A percentile compares a stretch with the other conserved stretches of the same genome.
Evolutionary conservation across 345 rosid species (phyloP).

Genomic region (Eutrema yunnanense): DNA sequence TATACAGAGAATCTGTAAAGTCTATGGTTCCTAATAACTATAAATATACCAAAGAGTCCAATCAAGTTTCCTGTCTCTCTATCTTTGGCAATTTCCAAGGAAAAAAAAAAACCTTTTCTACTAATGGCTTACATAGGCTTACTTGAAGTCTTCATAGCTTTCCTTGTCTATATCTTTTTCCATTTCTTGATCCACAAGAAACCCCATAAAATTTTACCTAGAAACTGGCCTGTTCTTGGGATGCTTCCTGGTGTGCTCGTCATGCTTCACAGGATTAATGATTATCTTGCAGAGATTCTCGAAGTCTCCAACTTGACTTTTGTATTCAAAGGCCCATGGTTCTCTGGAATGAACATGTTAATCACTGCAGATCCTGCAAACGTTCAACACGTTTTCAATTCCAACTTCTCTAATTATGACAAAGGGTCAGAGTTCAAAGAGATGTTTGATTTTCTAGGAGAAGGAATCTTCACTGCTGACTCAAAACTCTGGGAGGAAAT

Average conservation of each 20-base stretch:
- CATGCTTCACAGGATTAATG: slow-evolving; percentile 19
- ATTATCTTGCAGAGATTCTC: slow-evolving; percentile 2
- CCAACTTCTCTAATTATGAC: slow-evolving; percentile 28
- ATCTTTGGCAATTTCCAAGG: neutral
- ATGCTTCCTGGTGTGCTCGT: slow-evolving; percentile 22
- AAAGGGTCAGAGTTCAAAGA: slow-evolving; percentile 34
- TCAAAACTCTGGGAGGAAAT: slow-evolving; percentile 28
- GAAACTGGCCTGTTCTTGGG: slow-evolving; percentile 30
- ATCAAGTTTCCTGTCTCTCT: neutral
- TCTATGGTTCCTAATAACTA: neutral
- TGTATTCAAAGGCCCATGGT: slow-evolving; percentile 27
- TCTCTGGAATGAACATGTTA: slow-evolving; percentile 26
- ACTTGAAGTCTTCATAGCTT: slow-evolving; percentile 19
- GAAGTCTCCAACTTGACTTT: slow-evolving; percentile 22
- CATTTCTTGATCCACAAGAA: slow-evolving; percentile 24
- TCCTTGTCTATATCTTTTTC: slow-evolving; percentile 1
- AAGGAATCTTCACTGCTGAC: slow-evolving; percentile 37
- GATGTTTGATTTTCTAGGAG: slow-evolving; percentile 30
- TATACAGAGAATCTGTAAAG: neutral
- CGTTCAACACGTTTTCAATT: slow-evolving; percentile 25
- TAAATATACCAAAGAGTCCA: neutral
- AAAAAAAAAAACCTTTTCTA: neutral
- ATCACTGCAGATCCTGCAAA: slow-evolving; percentile 30
- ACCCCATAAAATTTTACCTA: slow-evolving; percentile 9
- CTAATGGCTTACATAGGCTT: slow-evolving; percentile 20